Base-by-base conservation (phyloP, 805 yeast genomes). In the Grigorovia jiainica region DNA sequence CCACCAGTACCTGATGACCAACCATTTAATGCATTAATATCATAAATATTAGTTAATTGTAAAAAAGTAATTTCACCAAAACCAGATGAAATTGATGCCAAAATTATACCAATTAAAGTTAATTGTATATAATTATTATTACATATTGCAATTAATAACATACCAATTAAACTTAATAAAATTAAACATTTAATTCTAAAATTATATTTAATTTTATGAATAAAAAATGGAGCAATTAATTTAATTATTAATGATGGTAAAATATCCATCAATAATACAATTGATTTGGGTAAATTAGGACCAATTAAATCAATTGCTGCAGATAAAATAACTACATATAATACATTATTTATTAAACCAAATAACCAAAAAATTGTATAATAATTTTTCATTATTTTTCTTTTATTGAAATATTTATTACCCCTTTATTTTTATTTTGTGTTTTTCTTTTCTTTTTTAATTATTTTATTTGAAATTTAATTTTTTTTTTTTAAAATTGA, bases 1-100 rank as follows among this genome's bases (percentile, higher is more conserved):
- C 87, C 95, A 3, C 98, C 97, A 0, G 97, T 90, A 1, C 98
- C 98, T 7, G 87, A 75, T 17, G 95, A 83, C 77, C 94, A 90
- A 0, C 95, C 97, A 39, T 80, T 77, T 36, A 90, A 66, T 4
- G 94, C 68, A 27, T 25, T 21, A 15, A 69, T 68, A 16, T 68
- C 71, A 58, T 78, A 87, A 52, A 68, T 81, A 56, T 89, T 95
- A 1, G 96, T 86, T 60, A 90, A 64, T 58, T 85, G 95, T 34
- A 90, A 63, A 50, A 90, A 90, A 0, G 96, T 85, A 5, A 84
- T 67, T 57, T 90, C 98, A 0, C 98, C 98, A 19, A 89, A 63
- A 0, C 97, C 97, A 0, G 95, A 81, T 15, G 95, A 79, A 3
- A 76, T 49, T 1, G 95, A 85, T 0, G 97, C 96, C 49, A 89